Base-by-base conservation (phyloP, 208 protist genomes). In the Angomonas deanei region DNA sequence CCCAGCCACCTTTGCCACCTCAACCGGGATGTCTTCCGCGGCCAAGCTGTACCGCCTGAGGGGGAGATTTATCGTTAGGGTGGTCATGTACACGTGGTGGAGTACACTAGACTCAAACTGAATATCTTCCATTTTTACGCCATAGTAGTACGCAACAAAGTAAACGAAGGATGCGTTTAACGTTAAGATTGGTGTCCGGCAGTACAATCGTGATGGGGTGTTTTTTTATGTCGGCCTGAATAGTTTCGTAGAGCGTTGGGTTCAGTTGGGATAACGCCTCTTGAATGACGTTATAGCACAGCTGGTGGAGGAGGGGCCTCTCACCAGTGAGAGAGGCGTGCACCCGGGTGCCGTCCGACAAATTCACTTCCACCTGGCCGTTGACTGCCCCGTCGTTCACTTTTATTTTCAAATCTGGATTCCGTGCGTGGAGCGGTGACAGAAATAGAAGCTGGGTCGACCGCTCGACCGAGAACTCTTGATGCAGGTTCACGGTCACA, bases 91-190 rank as follows among this genome's bases (percentile, higher is more conserved):
- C 3, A 80, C 39, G 8, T 53, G 54, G 1, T 48, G 32, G 0
- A 47, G 0, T 1, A 33, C 3, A 21, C 0, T 23, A 47, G 52
- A 42, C 26, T 42, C 31, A 27, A 80, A 74, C 28, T 27, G 1
- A 6, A 93, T 46, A 26, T 76, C 59, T n/a, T 73, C 65, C 15
- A 80, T 74, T 1, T 4, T 1, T 17, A 84, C 39, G 33, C 83
- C 82, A 58, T 84, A 93, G 61, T 81, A 71, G 60, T 88, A 85
- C 38, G 62, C 32, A 10, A 93, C 64, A 3, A 93, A n/a, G 66
- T 13, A 64, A 55, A 13, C 71, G 74, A 15, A 93, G 56, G 15
- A 87, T 47, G 17, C 66, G 61, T 57, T 87, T 90, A 3, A 79
- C 59, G 3, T 68, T 66, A 3, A 93, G 19, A 10, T 64, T 34